phyloP scores from a whole-genome alignment of 2,329 filamentous ascomycete genomes.

The Colletotrichum eleusines region DNA sequence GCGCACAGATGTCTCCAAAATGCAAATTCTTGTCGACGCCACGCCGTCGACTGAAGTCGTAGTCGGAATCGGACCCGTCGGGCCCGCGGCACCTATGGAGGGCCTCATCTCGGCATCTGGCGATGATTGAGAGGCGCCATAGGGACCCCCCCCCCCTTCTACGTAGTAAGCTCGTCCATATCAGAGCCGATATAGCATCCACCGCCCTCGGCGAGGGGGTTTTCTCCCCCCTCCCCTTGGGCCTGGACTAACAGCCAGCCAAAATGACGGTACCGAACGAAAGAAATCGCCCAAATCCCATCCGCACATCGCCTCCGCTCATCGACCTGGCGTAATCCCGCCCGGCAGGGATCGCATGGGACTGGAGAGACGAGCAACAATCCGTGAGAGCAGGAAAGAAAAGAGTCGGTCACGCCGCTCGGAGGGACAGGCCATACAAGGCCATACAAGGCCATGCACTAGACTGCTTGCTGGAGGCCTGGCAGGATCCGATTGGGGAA shows the following conservation, averaged over 20 bases:
- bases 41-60: too few relatives aligned
- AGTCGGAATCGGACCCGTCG: too few relatives aligned
- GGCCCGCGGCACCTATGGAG: conserved; percentile 8
- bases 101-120: conserved; percentile 19
- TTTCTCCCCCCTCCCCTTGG: neutral
- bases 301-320: conserved; percentile 18
- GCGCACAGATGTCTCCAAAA: conserved; percentile 2
- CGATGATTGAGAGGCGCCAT: neutral
- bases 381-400: neutral
- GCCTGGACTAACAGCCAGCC: neutral
- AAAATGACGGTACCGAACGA: neutral
- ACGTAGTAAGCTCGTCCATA: neutral
- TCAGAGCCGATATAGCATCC: conserved; percentile 10
- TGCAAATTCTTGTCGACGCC: neutral
- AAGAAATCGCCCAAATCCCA: conserved; percentile 6
- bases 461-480: neutral
- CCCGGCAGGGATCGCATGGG: conserved; percentile 2
- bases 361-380: neutral
- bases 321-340: conserved; percentile 12
- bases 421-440: neutral
- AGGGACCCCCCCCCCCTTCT: neutral
- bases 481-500: neutral
- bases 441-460: neutral
- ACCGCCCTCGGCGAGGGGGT: neutral
- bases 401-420: neutral